phyloP scores from a whole-genome alignment of 2,329 filamentous ascomycete species.

The Fusarium phyllophilum region DNA sequence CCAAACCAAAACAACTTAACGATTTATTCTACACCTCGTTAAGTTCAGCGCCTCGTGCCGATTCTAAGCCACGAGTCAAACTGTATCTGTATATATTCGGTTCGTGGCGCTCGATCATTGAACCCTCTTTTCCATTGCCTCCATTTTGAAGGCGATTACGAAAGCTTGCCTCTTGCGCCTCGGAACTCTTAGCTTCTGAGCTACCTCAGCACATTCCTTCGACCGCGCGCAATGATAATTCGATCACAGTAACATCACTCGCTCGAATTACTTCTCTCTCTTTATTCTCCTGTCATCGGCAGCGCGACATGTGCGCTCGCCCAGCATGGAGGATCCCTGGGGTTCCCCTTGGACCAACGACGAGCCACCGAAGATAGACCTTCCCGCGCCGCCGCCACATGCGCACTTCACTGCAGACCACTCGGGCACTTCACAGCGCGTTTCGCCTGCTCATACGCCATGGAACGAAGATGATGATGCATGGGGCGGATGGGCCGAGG shows the following conservation, averaged over 20 bases:
- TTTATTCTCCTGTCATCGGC: conserved; percentile 15
- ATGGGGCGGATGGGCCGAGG: conserved; percentile 53
- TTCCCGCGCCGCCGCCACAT: conserved; percentile 47
- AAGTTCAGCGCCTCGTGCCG: not conserved
- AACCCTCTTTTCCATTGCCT: conserved; percentile 24
- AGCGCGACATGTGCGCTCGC: conserved; percentile 49
- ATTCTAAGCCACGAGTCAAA: not conserved
- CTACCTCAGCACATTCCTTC: conserved; percentile 12
- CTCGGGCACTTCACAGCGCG: conserved; percentile 35
- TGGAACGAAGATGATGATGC: conserved; percentile 50
- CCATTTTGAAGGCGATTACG: conserved; percentile 20
- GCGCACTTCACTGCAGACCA: conserved; percentile 47
- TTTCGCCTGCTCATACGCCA: conserved; percentile 40
- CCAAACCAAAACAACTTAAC: conserved; percentile 28
- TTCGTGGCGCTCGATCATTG: conserved; percentile 10
- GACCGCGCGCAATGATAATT: conserved; percentile 36
- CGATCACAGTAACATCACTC: conserved; percentile 22
- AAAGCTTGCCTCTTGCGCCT: conserved; percentile 26
- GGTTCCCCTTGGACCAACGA: conserved; percentile 66
- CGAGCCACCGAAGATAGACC: conserved; percentile 50
- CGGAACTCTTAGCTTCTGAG: conserved; percentile 22
- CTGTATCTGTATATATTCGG: not conserved
- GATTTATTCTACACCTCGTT: not conserved
- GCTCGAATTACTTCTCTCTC: not conserved
- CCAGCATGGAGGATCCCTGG: conserved; percentile 71